A percentile compares a stretch with the other conserved stretches of the same genome.
Conservation (phyloP, 352 stramenopile species). For the Poterioochromonas sp. region DNA sequence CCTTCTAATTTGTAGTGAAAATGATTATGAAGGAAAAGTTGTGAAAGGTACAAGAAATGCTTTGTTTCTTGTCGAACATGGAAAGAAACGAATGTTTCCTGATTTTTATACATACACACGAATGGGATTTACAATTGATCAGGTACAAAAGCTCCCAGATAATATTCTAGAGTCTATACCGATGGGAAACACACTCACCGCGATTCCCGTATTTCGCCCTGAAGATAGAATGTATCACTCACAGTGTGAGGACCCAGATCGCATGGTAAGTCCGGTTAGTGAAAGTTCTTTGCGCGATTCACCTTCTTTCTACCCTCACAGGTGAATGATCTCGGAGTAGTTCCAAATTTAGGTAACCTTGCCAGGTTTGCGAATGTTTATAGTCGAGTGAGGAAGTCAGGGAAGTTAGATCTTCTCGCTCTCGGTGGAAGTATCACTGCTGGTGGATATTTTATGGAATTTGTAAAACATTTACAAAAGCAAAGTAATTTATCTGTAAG, state of each 20-base stretch:
- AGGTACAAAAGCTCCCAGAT: conserved; percentile 21
- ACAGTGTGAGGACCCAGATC: conserved; percentile 27
- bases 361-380: neutral
- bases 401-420: conserved; percentile 13
- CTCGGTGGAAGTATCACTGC: conserved; percentile 32
- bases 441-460: conserved; percentile 28
- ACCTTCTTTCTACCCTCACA: too few species aligned
- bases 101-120: conserved; percentile 22
- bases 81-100: neutral
- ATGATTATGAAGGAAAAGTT: conserved; percentile 16
- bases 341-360: conserved; percentile 31
- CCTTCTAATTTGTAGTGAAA: too few species aligned
- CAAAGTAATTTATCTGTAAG: neutral
- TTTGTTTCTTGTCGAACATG: conserved; percentile 9
- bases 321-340: conserved; percentile 17
- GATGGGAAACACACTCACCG: neutral
- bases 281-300: too few species aligned
- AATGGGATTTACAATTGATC: neutral
- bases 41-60: conserved; percentile 31
- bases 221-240: conserved; percentile 34
- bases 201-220: conserved; percentile 9
- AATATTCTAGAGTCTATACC: neutral
- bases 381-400: neutral
- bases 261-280: too few species aligned
- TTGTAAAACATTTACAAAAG: neutral